Conservation (phyloP, 768 basidiomycete species). For the Amanita rubescens region DNA sequence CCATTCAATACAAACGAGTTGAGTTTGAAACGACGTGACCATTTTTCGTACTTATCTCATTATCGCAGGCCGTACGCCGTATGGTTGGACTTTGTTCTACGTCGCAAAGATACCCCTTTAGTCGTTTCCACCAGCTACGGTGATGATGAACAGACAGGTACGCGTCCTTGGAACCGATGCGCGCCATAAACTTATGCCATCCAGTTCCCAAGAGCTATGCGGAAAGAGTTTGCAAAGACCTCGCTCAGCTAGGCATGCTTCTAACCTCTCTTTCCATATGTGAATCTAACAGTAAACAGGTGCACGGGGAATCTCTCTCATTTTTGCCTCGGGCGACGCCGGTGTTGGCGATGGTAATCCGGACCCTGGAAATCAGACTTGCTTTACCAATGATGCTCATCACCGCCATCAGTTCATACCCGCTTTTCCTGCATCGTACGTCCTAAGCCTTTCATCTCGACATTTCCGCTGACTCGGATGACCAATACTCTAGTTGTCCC, state of each 20-base stretch:
- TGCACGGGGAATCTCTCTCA: conserved; percentile 52
- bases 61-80: conserved; percentile 24
- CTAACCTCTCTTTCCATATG: background rate
- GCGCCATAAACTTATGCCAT: background rate
- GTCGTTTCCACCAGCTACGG: conserved; percentile 64
- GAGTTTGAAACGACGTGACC: conserved; percentile 7
- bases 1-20: conserved; percentile 33
- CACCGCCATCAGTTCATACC: conserved; percentile 46
- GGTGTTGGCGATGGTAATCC: conserved; percentile 58
- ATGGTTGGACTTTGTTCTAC: conserved; percentile 53
- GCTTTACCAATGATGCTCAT: conserved; percentile 52
- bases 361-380: conserved; percentile 41
- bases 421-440: conserved; percentile 48
- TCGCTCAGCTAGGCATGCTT: conserved; percentile 51
- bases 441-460: conserved; percentile 20
- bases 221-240: conserved; percentile 41
- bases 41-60: conserved; percentile 1
- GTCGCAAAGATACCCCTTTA: conserved; percentile 37
- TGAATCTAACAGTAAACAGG: conserved; percentile 25
- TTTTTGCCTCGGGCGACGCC: conserved; percentile 57
- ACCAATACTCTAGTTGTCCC: conserved; percentile 28
- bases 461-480: conserved; percentile 13
- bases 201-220: conserved; percentile 53
- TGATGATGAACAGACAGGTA: conserved; percentile 63
- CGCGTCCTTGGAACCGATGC: conserved; percentile 3